These are phyloP conservation scores for Rhizopogon salebrosus DNA, from an alignment of 768 basidiomycete species.

Conservation along the genomic window DNA sequence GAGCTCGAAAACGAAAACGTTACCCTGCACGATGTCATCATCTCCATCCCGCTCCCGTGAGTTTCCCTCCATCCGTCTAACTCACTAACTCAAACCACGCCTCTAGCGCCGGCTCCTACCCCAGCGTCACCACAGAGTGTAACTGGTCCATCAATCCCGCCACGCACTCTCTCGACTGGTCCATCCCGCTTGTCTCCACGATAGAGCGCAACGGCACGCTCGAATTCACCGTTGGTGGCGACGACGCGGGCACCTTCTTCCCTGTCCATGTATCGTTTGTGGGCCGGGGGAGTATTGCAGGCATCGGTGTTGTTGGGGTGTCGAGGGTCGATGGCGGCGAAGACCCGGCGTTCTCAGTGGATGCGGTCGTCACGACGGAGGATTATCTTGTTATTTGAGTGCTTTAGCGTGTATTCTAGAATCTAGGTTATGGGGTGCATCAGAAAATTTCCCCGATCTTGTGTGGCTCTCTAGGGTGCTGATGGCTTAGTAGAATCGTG, in stretches of 20 bases:
- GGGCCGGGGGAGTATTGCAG: constrained; percentile 75
- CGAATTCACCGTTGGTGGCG: constrained; percentile 85
- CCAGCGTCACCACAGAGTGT: constrained; percentile 69
- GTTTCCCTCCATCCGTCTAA: constrained; percentile 23
- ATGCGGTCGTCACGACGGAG: constrained; percentile 47
- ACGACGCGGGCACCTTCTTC: constrained; percentile 85
- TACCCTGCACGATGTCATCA: constrained; percentile 76
- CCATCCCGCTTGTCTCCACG: constrained; percentile 60
- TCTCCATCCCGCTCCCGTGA: constrained; percentile 91
- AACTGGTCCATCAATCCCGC: constrained; percentile 81
- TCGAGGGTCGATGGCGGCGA: constrained; percentile 46
- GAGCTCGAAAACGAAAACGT: constrained; percentile 86
- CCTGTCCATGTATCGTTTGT: constrained; percentile 83
- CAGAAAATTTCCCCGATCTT: background rate
- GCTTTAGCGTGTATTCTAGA: background rate
- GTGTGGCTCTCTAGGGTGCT: no score
- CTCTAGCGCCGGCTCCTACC: constrained; percentile 72
- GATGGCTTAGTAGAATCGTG: no score
- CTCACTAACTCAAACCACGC: constrained; percentile 4
- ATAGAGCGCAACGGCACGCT: constrained; percentile 75
- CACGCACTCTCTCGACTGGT: constrained; percentile 83
- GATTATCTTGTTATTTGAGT: constrained; percentile 51
- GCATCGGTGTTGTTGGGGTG: constrained; percentile 60
- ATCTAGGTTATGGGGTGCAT: no score
- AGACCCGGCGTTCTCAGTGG: constrained; percentile 50